Evolutionary conservation across 495 filamentous ascomycete species (phyloP).

Genomic region (Cercophora samala): DNA sequence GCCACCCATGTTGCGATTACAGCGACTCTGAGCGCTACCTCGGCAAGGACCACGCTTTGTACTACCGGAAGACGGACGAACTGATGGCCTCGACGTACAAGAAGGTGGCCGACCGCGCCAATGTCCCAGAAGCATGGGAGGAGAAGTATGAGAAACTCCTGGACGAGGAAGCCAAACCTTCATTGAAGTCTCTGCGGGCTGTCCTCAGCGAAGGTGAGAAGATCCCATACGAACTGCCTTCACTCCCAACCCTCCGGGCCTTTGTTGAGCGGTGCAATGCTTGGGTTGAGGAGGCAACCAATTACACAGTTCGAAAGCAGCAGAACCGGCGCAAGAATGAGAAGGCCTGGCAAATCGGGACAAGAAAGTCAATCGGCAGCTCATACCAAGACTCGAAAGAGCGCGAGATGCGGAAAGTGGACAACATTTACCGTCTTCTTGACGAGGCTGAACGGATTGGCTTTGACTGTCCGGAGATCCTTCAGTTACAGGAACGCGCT

Average conservation of each 20-base stretch:
- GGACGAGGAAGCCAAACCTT: constrained; percentile 75
- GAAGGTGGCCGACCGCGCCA: constrained; percentile 81
- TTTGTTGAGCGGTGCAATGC: constrained; percentile 96
- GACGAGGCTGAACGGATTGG: constrained; percentile 80
- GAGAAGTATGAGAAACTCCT: constrained; percentile 84
- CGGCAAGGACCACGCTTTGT: constrained; percentile 62
- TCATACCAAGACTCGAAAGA: constrained; percentile 75
- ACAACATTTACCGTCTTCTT: constrained; percentile 83
- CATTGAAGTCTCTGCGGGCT: constrained; percentile 78
- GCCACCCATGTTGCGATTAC: constrained; percentile 71
- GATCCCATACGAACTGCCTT: constrained; percentile 88
- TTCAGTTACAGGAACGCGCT: constrained; percentile 78
- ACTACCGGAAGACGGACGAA: constrained; percentile 73
- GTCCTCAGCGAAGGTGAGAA: constrained; percentile 93
- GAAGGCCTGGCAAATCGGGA: constrained; percentile 74
- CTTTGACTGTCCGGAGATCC: constrained; percentile 94
- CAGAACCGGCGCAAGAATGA: constrained; percentile 98
- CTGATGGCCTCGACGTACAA: constrained; percentile 60
- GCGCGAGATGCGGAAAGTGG: constrained; percentile 82
- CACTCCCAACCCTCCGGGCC: constrained; percentile 73
- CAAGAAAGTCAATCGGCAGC: constrained; percentile 63
- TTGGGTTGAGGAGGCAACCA: constrained; percentile 96
- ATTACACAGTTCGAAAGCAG: constrained; percentile 96
- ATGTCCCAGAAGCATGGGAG: constrained; percentile 82
- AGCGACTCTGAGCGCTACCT: constrained; percentile 57